A percentile compares a stretch with the other conserved stretches of the same genome.
Evolutionary conservation across 805 yeast genomes (phyloP).

Genomic region (Saccharomycopsis lassenensis): DNA sequence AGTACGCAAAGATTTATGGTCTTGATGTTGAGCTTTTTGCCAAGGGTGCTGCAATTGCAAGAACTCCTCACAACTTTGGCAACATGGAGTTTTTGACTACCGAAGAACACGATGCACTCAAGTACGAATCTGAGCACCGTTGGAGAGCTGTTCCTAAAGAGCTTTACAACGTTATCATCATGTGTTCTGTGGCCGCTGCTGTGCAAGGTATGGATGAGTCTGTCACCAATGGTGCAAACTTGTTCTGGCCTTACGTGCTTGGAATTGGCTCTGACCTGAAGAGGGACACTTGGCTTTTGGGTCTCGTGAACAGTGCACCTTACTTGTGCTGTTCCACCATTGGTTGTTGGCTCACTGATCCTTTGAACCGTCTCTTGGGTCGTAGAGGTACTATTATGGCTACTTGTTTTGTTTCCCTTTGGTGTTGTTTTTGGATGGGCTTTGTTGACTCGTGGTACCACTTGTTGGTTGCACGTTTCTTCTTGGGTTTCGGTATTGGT

Average conservation of each 20-base stretch:
- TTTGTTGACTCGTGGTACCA: slow-evolving; percentile 56
- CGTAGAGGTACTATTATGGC: slow-evolving; percentile 58
- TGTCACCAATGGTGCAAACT: slow-evolving; percentile 61
- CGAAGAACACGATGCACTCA: slow-evolving; percentile 41
- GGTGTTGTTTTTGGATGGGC: slow-evolving; percentile 63
- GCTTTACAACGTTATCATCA: slow-evolving; percentile 44
- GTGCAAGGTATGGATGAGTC: slow-evolving; percentile 77
- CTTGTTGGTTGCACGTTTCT: slow-evolving; percentile 53
- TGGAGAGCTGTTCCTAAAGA: slow-evolving; percentile 32
- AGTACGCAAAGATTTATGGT: slow-evolving; percentile 45
- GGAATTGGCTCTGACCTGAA: slow-evolving; percentile 37
- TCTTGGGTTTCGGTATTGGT: slow-evolving; percentile 60
- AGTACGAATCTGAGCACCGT: slow-evolving; percentile 35
- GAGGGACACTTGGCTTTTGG: slow-evolving; percentile 45
- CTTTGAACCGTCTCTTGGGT: slow-evolving; percentile 43
- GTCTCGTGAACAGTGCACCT: slow-evolving; percentile 61
- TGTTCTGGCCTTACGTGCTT: slow-evolving; percentile 47
- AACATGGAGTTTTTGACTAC: slow-evolving; percentile 44
- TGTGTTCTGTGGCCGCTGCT: slow-evolving; percentile 70
- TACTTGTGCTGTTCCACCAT: slow-evolving; percentile 52
- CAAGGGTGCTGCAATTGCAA: slow-evolving; percentile 56
- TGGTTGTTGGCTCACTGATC: slow-evolving; percentile 57
- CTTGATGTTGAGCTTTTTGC: slow-evolving; percentile 51
- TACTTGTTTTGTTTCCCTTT: slow-evolving; percentile 48
- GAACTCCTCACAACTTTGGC: slow-evolving; percentile 46